These are phyloP conservation scores for Tetrahymena malaccensis DNA, from an alignment of 73 alveolate genomes.

Conservation along the genomic window DNA sequence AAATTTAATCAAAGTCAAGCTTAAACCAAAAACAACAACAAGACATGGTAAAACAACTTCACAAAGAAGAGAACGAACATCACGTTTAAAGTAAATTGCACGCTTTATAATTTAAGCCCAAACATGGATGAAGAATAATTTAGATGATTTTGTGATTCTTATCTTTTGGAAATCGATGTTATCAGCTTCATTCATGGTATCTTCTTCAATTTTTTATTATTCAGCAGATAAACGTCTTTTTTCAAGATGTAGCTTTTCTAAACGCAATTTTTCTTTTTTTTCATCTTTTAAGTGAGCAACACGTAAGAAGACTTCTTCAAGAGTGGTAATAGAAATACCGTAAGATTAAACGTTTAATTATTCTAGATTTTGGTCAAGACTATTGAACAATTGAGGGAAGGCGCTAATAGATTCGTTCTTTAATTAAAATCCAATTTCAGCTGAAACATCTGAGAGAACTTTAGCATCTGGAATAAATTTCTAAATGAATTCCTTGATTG, in stretches of 20 bases:
- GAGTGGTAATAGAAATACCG: conserved; percentile 86
- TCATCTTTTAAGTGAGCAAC: conserved; percentile 79
- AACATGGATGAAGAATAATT: conserved; percentile 58
- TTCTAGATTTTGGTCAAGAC: conserved; percentile 46
- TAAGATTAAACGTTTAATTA: conserved; percentile 38
- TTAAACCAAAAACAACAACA: conserved; percentile 74
- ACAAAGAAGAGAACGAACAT: conserved; percentile 63
- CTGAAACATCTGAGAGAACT: conserved; percentile 49
- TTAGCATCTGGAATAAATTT: conserved; percentile 35
- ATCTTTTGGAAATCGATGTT: conserved; percentile 23
- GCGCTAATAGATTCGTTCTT: conserved; percentile 27
- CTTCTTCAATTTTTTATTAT: conserved; percentile 3
- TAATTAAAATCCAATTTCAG: conserved; percentile 53
- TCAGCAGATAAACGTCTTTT: conserved; percentile 30
- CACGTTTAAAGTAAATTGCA: conserved; percentile 61
- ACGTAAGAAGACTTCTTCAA: conserved; percentile 94
- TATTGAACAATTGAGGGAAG: conserved; percentile 46
- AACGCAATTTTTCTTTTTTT: conserved; percentile 26
- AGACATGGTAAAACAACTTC: conserved; percentile 83
- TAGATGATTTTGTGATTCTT: conserved; percentile 13
- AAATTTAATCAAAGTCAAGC: conserved; percentile 47
- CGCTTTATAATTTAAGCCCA: conserved; percentile 69
- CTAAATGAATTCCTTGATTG: conserved; percentile 33
- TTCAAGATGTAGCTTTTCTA: conserved; percentile 18
- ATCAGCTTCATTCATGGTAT: background rate